These are phyloP conservation scores for Excoecaria cochinchinensis DNA, from an alignment of 345 rosid genomes.

Conservation along the genomic window DNA sequence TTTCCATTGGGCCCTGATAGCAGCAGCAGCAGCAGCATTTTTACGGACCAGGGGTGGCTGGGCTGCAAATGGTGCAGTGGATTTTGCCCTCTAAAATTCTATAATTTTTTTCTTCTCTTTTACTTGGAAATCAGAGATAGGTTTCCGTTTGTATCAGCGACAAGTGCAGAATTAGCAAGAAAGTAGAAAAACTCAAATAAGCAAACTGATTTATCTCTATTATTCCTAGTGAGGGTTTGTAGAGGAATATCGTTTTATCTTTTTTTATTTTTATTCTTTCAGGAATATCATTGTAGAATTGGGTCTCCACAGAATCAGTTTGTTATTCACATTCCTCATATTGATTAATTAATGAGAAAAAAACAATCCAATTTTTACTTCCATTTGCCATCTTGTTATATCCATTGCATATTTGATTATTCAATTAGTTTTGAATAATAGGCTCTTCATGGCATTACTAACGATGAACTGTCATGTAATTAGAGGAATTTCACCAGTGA, in stretches of 20 bases:
- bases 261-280: slow-evolving; percentile 39
- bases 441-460: too few relatives aligned
- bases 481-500: too few relatives aligned
- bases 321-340: slow-evolving; percentile 54
- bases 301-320: slow-evolving; percentile 33
- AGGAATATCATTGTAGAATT: slow-evolving; percentile 41
- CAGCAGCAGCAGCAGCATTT: slow-evolving; percentile 23
- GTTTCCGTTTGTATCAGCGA: slow-evolving; percentile 46
- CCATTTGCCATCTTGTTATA: not conserved
- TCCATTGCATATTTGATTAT: too few relatives aligned
- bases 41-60: slow-evolving; percentile 18
- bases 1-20: slow-evolving; percentile 23
- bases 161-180: slow-evolving; percentile 43
- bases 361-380: slow-evolving; percentile 7
- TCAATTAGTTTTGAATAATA: too few relatives aligned
- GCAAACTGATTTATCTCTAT: slow-evolving; percentile 32
- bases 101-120: slow-evolving; percentile 13
- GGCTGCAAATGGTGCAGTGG: slow-evolving; percentile 24
- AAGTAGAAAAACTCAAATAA: slow-evolving; percentile 39
- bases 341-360: slow-evolving; percentile 56
- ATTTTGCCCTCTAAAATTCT: slow-evolving; percentile 27
- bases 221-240: slow-evolving; percentile 34
- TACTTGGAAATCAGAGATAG: slow-evolving; percentile 31
- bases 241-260: slow-evolving; percentile 36
- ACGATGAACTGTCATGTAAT: too few relatives aligned